phyloP scores from a whole-genome alignment of 164 flowering plant genomes.

The Echeveria elegans region DNA sequence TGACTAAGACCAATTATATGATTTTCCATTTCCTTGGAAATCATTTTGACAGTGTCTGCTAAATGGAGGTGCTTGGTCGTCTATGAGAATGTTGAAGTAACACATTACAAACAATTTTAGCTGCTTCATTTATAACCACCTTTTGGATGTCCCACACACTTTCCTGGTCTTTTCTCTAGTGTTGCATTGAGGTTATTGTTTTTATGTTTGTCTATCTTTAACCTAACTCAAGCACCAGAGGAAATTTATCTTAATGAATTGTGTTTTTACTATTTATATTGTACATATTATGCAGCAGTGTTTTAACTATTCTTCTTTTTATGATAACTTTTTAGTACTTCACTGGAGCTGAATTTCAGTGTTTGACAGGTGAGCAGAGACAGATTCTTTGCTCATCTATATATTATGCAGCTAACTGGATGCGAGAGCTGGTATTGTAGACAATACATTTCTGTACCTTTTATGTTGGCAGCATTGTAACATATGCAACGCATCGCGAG shows the following conservation, averaged over 20 bases:
- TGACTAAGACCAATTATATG: background rate
- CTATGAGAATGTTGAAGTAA: background rate
- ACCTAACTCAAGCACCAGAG: background rate
- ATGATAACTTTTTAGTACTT: constrained; percentile 37
- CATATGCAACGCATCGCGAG: background rate
- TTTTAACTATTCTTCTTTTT: background rate
- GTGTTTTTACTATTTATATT: background rate
- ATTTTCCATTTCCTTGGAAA: background rate
- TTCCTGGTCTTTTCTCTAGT: background rate
- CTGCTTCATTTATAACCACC: background rate
- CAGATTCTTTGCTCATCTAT: constrained; percentile 51
- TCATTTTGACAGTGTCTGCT: background rate
- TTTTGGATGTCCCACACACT: background rate
- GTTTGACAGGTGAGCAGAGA: constrained; percentile 56
- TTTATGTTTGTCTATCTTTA: background rate
- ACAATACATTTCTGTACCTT: background rate
- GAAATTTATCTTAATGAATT: background rate
- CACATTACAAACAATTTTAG: background rate
- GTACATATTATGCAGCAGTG: background rate
- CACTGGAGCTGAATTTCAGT: constrained; percentile 32
- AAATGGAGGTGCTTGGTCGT: background rate
- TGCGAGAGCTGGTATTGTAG: constrained; percentile 59
- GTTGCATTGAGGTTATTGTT: background rate
- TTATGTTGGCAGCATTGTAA: background rate
- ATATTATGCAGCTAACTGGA: constrained; percentile 76